Conservation (phyloP, 768 basidiomycete genomes). For the Calvatia gigantea region DNA sequence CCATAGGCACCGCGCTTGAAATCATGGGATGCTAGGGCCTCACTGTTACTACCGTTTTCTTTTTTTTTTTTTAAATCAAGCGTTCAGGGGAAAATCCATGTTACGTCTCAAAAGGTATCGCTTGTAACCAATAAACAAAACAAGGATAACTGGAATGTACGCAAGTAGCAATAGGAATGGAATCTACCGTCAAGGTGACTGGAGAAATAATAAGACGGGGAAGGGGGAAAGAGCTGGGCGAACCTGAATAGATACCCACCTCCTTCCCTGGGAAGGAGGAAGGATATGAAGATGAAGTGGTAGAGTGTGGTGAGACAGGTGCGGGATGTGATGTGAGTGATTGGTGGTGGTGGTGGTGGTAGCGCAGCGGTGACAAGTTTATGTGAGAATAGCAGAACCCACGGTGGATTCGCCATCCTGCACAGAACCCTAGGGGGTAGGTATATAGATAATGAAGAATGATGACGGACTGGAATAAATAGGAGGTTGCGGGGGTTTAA, state of each 20-base stretch:
- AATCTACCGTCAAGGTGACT: neutral
- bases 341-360: neutral
- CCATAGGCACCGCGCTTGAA: no score
- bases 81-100: no score
- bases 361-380: neutral
- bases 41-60: no score
- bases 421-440: neutral
- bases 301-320: neutral
- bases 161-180: no score
- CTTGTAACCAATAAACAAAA: no score
- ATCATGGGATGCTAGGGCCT: no score
- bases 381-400: neutral
- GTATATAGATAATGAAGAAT: neutral
- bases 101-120: no score
- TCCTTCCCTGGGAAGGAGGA: neutral
- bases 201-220: neutral
- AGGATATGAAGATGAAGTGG: neutral
- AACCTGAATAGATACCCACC: neutral
- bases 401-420: neutral
- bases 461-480: neutral
- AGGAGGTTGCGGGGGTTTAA: neutral
- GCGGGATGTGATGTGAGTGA: neutral
- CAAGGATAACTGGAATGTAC: no score
- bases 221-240: neutral
- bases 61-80: no score